Percentiles rank a stretch among this genome's conserved stretches.
phyloP scores from a whole-genome alignment of 176 grass and related monocot species.

The Leersia perrieri region DNA sequence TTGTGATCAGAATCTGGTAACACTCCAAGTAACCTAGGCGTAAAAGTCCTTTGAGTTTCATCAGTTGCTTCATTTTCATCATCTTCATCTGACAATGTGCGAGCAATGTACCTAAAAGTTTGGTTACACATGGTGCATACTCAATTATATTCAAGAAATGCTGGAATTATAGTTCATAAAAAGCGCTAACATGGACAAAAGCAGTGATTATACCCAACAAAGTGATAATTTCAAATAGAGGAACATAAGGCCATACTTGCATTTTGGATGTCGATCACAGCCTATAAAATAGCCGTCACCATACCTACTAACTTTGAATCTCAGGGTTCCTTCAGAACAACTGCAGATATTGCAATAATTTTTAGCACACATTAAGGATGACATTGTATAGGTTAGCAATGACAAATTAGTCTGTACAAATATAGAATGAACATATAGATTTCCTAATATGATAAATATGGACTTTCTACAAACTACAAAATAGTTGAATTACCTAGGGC shows the following conservation, averaged over 20 bases:
- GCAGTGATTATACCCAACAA: conserved; percentile 20
- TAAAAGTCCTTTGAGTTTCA: conserved; percentile 42
- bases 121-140: background rate
- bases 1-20: conserved; percentile 66
- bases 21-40: conserved; percentile 61
- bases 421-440: conserved; percentile 1
- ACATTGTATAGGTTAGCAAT: background rate
- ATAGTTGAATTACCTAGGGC: conserved; percentile 71
- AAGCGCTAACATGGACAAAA: conserved; percentile 13
- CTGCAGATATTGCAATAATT: conserved; percentile 50
- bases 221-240: conserved; percentile 19
- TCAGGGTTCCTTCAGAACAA: conserved; percentile 79
- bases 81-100: conserved; percentile 59
- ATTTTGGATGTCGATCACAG: conserved; percentile 83
- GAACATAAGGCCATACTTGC: conserved; percentile 66
- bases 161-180: conserved; percentile 16
- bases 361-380: conserved; percentile 16
- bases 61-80: conserved; percentile 48
- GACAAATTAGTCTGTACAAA: conserved; percentile 3
- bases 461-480: conserved; percentile 16
- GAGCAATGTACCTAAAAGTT: conserved; percentile 72
- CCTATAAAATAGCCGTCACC: conserved; percentile 95
- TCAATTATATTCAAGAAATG: conserved; percentile 21
- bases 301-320: conserved; percentile 87
- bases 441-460: background rate